phyloP scores from a whole-genome alignment of 192 early-diverging fungal genomes.

The Chytriomyces sp. region DNA sequence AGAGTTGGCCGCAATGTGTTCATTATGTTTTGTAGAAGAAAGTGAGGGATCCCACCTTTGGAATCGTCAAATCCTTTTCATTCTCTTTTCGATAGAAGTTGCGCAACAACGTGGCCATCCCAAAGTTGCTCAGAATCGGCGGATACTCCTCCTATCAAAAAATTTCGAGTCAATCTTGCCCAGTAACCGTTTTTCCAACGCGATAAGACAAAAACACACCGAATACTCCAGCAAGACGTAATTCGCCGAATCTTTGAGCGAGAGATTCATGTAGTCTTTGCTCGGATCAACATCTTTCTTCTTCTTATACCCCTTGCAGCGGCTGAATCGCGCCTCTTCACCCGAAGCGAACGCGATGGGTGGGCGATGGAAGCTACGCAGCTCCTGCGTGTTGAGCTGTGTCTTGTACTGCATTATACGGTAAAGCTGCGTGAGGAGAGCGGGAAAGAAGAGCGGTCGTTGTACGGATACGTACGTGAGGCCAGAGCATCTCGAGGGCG shows the following conservation, averaged over 20 bases:
- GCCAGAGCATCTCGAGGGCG: conserved; percentile 76
- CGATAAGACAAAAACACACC: conserved; percentile 33
- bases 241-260: conserved; percentile 80
- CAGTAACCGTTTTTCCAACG: not conserved
- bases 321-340: conserved; percentile 68
- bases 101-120: conserved; percentile 92
- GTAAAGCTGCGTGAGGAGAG: not conserved
- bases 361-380: conserved; percentile 89
- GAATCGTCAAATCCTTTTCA: conserved; percentile 76
- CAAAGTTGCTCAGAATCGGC: conserved; percentile 84
- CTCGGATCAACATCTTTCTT: conserved; percentile 62
- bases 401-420: conserved; percentile 78
- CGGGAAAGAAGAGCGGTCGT: not conserved
- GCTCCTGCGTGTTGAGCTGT: conserved; percentile 75
- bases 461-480: conserved; percentile 56
- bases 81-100: conserved; percentile 95
- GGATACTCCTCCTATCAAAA: conserved; percentile 95
- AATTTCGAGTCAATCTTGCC: too few relatives aligned
- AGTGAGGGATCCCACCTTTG: conserved; percentile 49
- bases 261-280: conserved; percentile 83
- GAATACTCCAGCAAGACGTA: conserved; percentile 91
- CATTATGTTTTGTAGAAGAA: not conserved
- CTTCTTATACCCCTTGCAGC: conserved; percentile 76
- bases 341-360: conserved; percentile 65
- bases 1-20: not conserved